Conservation (phyloP, 441 rosid species). For the Francoa sonchifolia region DNA sequence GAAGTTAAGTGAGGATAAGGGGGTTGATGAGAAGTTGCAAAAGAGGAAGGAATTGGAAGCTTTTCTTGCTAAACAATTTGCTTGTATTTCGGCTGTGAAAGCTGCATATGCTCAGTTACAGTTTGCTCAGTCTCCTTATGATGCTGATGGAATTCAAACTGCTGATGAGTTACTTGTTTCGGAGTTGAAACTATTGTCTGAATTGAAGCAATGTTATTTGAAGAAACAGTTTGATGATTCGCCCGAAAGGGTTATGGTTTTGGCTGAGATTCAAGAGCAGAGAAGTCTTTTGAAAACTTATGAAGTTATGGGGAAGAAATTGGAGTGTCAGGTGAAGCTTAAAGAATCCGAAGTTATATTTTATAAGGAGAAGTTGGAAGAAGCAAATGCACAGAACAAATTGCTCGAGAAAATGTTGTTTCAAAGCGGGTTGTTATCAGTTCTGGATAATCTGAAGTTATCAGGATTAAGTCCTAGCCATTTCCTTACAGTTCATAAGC, state of each 20-base stretch:
- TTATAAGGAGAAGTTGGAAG: slow-evolving; percentile 48
- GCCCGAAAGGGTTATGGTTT: slow-evolving; percentile 30
- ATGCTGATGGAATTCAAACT: slow-evolving; percentile 50
- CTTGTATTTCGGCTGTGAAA: slow-evolving; percentile 52
- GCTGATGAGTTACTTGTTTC: slow-evolving; percentile 48
- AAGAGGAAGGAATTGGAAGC: slow-evolving; percentile 41
- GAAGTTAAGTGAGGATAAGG: too few relatives aligned
- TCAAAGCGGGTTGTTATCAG: slow-evolving; percentile 40
- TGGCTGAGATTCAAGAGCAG: slow-evolving; percentile 66
- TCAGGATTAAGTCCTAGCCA: slow-evolving; percentile 40
- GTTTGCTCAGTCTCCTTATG: slow-evolving; percentile 72
- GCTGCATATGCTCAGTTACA: slow-evolving; percentile 74
- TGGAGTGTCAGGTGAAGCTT: slow-evolving; percentile 53
- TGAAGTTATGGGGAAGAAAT: slow-evolving; percentile 52
- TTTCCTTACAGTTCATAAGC: slow-evolving; percentile 33
- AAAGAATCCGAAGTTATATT: slow-evolving; percentile 62
- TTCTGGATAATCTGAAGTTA: slow-evolving; percentile 29
- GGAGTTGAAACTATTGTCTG: slow-evolving; percentile 55
- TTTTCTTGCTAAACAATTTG: slow-evolving; percentile 55
- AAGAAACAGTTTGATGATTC: slow-evolving; percentile 57
- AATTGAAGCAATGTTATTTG: slow-evolving; percentile 53
- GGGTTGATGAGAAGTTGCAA: slow-evolving; percentile 29
- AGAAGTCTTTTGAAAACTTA: slow-evolving; percentile 47
- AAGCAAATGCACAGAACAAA: slow-evolving; percentile 31
- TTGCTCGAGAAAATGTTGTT: slow-evolving; percentile 40